Base-by-base conservation (phyloP, 2,329 filamentous ascomycete genomes). In the Dactylella cylindrospora region DNA sequence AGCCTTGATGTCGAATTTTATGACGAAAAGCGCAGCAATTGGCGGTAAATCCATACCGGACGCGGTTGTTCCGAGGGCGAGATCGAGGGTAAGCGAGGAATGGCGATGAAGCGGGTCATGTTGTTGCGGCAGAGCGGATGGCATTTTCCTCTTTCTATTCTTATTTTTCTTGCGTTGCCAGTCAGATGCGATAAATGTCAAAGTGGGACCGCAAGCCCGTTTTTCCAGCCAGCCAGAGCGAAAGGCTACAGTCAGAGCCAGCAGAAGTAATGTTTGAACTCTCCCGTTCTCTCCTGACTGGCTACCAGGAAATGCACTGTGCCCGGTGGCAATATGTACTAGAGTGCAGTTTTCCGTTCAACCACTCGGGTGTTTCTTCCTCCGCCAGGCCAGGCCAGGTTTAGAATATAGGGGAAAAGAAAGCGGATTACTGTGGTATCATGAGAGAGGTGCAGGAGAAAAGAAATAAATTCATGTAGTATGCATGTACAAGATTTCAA, bases 1-100 rank as follows among this genome's bases (percentile, higher is more conserved):
- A 70, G 89, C 85, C 73, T 90, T 93, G 75, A 91, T 86, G 74
- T 95, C 90, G 75, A 95, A 95, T 71, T 87, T 83, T 74, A 95
- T 91, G 65, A 95, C 79, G 73, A 95, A 95, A 28, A 94, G 79
- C 25, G 89, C 89, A 31, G 85, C 84, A 70, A 91, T 82, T 47
- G 79, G 79, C 41, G 81, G 81, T 7, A 79, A 74, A 65, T 81
- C 79, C 33, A 60, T 62, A 15, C 61, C 45, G 20, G 52, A 52
- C 25, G 55, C 50, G 41, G 40, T 59, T 25, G 55, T 49, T 35
- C 53, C 54, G 49, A 61, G 53, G 33, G 57, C 47, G 51, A 67
- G 66, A 36, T 68, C 66, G 39, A 68, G 47, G 19, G 64, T 57
- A 15, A 67, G 64, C 12, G 59, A 64, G 46, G 59, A 57, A 33